A percentile compares a stretch with the other conserved stretches of the same genome.
These are phyloP conservation scores for Psilocybe sp. DNA, from an alignment of 768 basidiomycete species.

Conservation along the genomic window DNA sequence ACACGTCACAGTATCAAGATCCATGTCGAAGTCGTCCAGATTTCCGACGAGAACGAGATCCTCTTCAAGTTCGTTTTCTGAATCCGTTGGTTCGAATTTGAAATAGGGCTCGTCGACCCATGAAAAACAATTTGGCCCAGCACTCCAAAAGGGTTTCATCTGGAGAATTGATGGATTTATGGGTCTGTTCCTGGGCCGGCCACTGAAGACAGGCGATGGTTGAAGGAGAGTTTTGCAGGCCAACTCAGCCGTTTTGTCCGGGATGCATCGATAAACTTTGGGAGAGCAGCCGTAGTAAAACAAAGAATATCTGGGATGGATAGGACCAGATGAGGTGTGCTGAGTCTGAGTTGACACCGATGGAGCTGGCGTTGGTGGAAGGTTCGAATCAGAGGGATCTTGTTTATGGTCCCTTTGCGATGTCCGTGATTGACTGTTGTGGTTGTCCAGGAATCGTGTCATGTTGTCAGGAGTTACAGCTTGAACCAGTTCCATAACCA, in stretches of 20 bases:
- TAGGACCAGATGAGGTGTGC: too few species aligned
- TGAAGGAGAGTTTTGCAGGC: background rate
- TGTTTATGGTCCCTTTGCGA: background rate
- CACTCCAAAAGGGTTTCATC: conserved; percentile 1
- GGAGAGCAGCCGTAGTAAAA: conserved; percentile 5
- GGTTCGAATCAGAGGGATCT: background rate
- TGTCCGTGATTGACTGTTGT: background rate
- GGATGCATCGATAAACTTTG: conserved; percentile 6
- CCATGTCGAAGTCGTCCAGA: too few species aligned
- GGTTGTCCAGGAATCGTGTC: background rate
- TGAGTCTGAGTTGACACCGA: background rate
- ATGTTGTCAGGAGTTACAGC: background rate
- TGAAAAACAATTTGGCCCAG: background rate
- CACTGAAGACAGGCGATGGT: background rate
- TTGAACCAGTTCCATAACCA: conserved; percentile 9
- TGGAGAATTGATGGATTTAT: background rate
- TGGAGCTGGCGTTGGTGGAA: background rate
- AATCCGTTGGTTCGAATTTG: background rate
- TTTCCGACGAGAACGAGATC: too few species aligned
- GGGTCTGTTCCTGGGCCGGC: background rate
- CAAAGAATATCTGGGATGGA: conserved; percentile 3
- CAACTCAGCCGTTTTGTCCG: background rate
- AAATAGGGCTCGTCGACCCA: background rate
- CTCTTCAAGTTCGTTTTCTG: too few species aligned
- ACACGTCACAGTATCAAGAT: too few species aligned